Base-by-base conservation (phyloP, 2,329 filamentous ascomycete species). In the Ophiocordyceps camponoti-leonardi region DNA sequence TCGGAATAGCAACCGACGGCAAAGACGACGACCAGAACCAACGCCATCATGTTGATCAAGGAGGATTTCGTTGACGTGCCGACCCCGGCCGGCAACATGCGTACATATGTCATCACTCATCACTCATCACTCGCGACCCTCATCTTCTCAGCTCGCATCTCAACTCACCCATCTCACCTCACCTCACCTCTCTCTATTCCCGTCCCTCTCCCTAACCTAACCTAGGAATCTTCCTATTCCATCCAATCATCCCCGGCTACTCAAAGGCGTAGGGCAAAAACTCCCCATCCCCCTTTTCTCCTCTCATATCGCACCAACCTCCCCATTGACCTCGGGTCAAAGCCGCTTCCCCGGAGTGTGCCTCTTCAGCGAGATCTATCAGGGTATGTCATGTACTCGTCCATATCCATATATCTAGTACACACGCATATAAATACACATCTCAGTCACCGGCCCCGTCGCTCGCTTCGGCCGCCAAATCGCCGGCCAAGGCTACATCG, bases 291-390 rank as follows among this genome's bases (percentile, higher is more conserved):
- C 19, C 26, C 4, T 31, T 5, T 6, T 13, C 35, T n/a, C n/a
- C n/a, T n/a, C 35, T n/a, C n/a, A 10, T n/a, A 39, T n/a, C 35
- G 31, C 31, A 8, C 26, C 26, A 31, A 33, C 31, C 16, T 7
- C 16, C 35, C 35, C 35, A 18, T 37, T 37, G 35, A 37, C 35
- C 16, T 37, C n/a, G 6, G 35, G 23, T 26, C 18, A 18, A 39
- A 77, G 76, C 28, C 69, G 71, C 44, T 94, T 94, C 56, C 87
- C 87, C 0, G 87, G 84, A 19, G 84, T 95, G 6, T 82, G 85
- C 14, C 71, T 95, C 47, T 95, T 94, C 60, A 88, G 82, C 54
- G 88, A 95, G 66, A 95, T 95, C 56, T 95, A 95, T 59, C 88
- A 95, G 79, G 87, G 86, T 87, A 62, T 47, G 57, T 48, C 40